Evolutionary conservation across 1,139 yeast genomes (phyloP).

Genomic region (Yamadazyma friedrichii): DNA sequence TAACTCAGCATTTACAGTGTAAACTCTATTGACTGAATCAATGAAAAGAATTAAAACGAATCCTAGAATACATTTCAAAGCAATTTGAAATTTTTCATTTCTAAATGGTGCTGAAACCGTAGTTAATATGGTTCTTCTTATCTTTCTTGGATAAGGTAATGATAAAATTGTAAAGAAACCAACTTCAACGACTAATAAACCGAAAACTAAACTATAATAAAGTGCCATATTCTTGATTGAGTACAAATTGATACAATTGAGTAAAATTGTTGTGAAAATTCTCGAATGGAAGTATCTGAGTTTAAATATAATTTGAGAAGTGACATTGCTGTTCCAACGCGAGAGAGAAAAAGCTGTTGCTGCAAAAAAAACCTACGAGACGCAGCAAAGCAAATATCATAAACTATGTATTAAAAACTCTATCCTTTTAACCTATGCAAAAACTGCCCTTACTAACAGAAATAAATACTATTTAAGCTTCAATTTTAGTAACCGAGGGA

Average conservation of each 20-base stretch:
- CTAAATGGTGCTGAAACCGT: conserved; percentile 69
- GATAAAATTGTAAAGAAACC: conserved; percentile 78
- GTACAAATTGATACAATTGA: too few species aligned
- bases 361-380: background rate
- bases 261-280: background rate
- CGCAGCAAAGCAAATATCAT: background rate
- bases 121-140: conserved; percentile 67
- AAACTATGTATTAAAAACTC: too few species aligned
- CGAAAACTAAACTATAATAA: conserved; percentile 73
- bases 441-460: too few species aligned
- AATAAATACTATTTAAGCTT: too few species aligned
- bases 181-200: conserved; percentile 74
- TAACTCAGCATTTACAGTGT: conserved; percentile 66
- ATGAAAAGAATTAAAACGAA: conserved; percentile 82
- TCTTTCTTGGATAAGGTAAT: conserved; percentile 75
- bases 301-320: background rate
- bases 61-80: conserved; percentile 77
- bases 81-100: conserved; percentile 70
- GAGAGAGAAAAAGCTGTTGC: background rate
- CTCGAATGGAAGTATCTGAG: background rate
- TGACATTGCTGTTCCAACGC: background rate
- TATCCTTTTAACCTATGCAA: too few species aligned
- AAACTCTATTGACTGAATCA: conserved; percentile 86
- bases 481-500: conserved; percentile 30
- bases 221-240: conserved; percentile 52